phyloP scores from a whole-genome alignment of 2,329 filamentous ascomycete genomes.

The Knufia fluminis region DNA sequence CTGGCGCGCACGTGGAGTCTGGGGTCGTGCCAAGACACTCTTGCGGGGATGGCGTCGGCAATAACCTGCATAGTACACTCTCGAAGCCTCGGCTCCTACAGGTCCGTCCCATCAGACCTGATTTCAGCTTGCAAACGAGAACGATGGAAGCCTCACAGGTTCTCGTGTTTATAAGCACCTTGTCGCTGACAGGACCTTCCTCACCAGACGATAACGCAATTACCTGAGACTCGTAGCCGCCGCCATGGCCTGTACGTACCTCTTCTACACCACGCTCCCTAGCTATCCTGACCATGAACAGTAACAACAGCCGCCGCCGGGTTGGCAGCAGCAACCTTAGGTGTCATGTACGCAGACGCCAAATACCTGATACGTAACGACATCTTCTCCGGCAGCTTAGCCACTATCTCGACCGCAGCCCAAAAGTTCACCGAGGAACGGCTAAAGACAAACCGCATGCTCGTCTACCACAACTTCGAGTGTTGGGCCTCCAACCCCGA shows the following conservation, averaged over 20 bases:
- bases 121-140: neutral
- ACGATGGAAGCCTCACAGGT: neutral
- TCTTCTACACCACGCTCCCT: neutral
- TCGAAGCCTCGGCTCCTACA: neutral
- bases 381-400: constrained; percentile 38
- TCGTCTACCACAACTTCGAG: constrained; percentile 60
- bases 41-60: neutral
- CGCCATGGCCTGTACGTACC: constrained; percentile 5
- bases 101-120: neutral
- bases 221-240: neutral
- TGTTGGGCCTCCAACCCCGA: constrained; percentile 43
- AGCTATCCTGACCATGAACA: neutral
- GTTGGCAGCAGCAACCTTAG: constrained; percentile 30
- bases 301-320: constrained; percentile 21
- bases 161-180: neutral
- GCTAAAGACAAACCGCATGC: constrained; percentile 46
- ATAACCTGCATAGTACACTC: neutral
- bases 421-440: constrained; percentile 16
- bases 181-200: neutral
- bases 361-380: constrained; percentile 61
- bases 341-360: constrained; percentile 56
- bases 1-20: too few relatives aligned
- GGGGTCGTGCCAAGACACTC: too few relatives aligned
- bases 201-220: neutral
- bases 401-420: constrained; percentile 9